These are phyloP conservation scores for Wickerhamomyces sydowiorum DNA, from an alignment of 805 yeast species.

Conservation along the genomic window DNA sequence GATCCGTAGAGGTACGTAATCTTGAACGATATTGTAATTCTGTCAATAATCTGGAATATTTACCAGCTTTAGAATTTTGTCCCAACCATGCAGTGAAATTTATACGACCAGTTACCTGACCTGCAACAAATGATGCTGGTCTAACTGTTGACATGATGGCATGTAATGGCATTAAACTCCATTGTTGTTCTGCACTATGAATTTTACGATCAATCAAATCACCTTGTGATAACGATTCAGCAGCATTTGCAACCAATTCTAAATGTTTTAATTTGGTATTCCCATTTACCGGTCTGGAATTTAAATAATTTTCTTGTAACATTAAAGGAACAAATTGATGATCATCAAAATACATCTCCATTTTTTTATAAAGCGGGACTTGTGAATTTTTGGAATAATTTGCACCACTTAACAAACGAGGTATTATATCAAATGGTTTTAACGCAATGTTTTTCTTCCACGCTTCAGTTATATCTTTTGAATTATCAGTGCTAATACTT, in stretches of 20 bases:
- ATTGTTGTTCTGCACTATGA: conserved; percentile 87
- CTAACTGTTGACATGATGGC: conserved; percentile 79
- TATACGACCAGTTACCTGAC: conserved; percentile 60
- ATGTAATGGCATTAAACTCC: conserved; percentile 91
- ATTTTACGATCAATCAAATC: conserved; percentile 79
- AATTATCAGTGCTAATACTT: conserved; percentile 53
- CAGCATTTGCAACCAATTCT: conserved; percentile 65
- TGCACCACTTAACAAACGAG: conserved; percentile 55
- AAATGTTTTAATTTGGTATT: conserved; percentile 46
- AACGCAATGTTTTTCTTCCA: conserved; percentile 91
- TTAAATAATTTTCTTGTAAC: conserved; percentile 90
- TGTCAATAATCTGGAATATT: conserved; percentile 72
- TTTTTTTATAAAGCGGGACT: conserved; percentile 70
- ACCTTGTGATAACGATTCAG: conserved; percentile 80
- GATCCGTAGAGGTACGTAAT: conserved; percentile 71
- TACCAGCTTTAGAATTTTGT: conserved; percentile 78
- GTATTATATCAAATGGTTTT: conserved; percentile 88
- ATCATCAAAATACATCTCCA: conserved; percentile 88
- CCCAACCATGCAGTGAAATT: conserved; percentile 87
- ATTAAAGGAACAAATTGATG: conserved; percentile 91
- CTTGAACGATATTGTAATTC: conserved; percentile 87
- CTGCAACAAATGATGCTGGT: conserved; percentile 74
- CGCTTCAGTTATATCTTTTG: conserved; percentile 52
- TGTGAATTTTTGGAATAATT: conserved; percentile 47
- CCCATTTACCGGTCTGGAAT: conserved; percentile 50